phyloP scores from a whole-genome alignment of 2,329 filamentous ascomycete species.

The Fusarium veterinarium region DNA sequence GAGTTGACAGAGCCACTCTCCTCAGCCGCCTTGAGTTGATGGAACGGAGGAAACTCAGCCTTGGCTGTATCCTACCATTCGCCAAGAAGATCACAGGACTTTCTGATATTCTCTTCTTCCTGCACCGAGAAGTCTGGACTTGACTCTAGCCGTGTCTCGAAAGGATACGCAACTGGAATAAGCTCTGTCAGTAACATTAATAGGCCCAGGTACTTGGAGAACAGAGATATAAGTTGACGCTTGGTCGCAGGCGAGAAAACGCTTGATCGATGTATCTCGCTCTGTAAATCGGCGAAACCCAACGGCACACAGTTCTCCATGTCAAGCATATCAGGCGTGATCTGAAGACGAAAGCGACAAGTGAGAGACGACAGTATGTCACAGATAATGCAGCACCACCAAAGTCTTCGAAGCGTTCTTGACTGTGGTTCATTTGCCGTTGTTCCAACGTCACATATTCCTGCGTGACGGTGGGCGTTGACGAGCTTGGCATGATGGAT shows the following conservation, averaged over 20 bases:
- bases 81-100: not conserved
- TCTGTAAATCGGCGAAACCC: not conserved
- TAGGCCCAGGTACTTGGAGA: not conserved
- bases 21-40: rapidly evolving
- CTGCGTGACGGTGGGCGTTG: not conserved
- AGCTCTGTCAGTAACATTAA: not conserved
- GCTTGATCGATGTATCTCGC: not conserved
- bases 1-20: rapidly evolving
- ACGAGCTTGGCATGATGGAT: not conserved
- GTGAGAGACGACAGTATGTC: not conserved
- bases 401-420: not conserved
- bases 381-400: slow-evolving; percentile 2
- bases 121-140: not conserved
- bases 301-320: not conserved
- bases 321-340: not conserved
- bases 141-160: not conserved
- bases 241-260: not conserved
- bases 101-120: not conserved
- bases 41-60: not conserved
- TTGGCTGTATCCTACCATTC: not conserved
- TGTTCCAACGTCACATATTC: not conserved
- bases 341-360: not conserved
- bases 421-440: not conserved
- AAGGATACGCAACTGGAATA: not conserved
- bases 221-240: not conserved